Percentiles rank a stretch among this genome's conserved stretches.
phyloP scores from a whole-genome alignment of 2,329 filamentous ascomycete species.

The Myriosclerotinia scirpicola region DNA sequence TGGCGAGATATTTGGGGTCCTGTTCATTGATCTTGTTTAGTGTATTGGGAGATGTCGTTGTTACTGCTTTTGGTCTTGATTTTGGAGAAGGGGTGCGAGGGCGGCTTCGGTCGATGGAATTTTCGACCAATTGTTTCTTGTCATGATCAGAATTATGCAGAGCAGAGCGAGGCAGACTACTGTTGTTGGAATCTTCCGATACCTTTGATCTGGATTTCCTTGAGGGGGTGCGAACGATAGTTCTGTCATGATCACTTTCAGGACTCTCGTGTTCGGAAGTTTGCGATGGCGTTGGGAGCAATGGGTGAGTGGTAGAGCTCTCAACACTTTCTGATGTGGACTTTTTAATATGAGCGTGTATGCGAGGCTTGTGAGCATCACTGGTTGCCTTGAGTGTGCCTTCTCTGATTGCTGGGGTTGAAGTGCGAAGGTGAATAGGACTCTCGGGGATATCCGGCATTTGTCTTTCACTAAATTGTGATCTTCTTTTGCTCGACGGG shows the following conservation, averaged over 20 bases:
- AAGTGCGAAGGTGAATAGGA: background rate
- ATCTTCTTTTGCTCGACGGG: conserved; percentile 2
- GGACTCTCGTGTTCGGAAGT: background rate
- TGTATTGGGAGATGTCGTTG: conserved; percentile 28
- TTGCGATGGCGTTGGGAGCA: no score
- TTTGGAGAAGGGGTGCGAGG: conserved; percentile 22
- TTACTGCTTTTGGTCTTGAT: background rate
- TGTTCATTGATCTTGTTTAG: conserved; percentile 33
- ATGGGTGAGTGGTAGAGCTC: background rate
- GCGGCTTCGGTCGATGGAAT: conserved; percentile 15
- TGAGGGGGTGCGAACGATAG: background rate
- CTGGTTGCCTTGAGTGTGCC: background rate
- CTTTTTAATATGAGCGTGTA: conserved; percentile 1
- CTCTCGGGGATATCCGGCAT: conserved; percentile 16
- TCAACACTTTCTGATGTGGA: background rate
- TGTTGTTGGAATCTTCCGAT: background rate
- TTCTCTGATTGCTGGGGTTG: background rate
- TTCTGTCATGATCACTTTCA: background rate
- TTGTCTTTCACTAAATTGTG: conserved; percentile 11
- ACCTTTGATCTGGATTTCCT: background rate
- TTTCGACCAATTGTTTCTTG: background rate
- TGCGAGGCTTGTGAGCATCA: background rate
- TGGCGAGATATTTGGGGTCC: conserved; percentile 31
- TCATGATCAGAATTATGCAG: background rate
- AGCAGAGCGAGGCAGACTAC: background rate